Base-by-base conservation (phyloP, 306 rosid genomes). In the Cicer judaicum region DNA sequence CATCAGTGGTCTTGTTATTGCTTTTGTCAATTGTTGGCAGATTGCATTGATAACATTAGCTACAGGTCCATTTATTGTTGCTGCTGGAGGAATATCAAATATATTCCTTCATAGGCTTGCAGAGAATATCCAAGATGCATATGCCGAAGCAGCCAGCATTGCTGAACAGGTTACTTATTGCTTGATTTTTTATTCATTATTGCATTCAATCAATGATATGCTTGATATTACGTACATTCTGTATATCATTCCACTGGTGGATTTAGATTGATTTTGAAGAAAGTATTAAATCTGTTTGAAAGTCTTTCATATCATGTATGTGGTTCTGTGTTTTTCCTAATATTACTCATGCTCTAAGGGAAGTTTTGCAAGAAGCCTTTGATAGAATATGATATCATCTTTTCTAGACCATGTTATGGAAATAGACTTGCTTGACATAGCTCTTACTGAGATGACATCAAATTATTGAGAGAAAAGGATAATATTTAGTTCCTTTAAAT, bases 141-240 rank as follows among this genome's bases (percentile, higher is more conserved):
- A 95, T 86, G 99, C 99, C 44, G 99, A 95, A 89, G 99, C 99
- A 64, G 99, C 99, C 70, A 90, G 98, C 86, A 90, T 95, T 81
- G 99, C 99, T 16, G 99, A 95, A 83, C 99, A 95, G 99, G 99
- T 94, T 75, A n/a, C 74, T 63, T 70, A n/a, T 74, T 24, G 75
- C 50, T 68, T 47, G 40, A 48, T 4, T n/a, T 57, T 77, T 63
- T 18, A 36, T 42, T 57, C 61, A 49, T 79, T 49, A 43, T 62
- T 62, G 21, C 50, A 12, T 60, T 60, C 74, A 63, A 47, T 63
- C 42, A 41, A 56, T 52, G 39, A 61, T 34, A 9, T 80, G 38
- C 76, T 68, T 40, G 67, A 68, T 42, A 29, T 29, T 29, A 12
- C 21, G 5, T 74, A 11, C 41, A 57, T 64, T 42, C 36, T 1